Percentiles rank a stretch among this genome's conserved stretches.
Conservation (phyloP, 73 alveolate genomes). For the Tetrahymena elliotti region DNA sequence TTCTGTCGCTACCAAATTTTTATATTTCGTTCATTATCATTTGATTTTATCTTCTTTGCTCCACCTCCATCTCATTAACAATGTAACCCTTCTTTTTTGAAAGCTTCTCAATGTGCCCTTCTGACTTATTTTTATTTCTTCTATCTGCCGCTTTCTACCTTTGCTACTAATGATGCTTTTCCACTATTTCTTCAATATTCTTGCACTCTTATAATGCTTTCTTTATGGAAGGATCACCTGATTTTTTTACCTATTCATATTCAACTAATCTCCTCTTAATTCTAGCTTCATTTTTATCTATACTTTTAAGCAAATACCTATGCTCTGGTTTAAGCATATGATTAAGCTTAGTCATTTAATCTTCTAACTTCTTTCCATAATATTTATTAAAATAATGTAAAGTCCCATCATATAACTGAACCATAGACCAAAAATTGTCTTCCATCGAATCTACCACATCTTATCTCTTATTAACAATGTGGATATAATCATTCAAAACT, state of each 20-base stretch:
- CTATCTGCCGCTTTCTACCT: neutral
- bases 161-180: neutral
- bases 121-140: neutral
- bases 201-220: neutral
- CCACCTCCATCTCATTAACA: neutral
- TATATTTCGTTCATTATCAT: neutral
- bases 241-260: neutral
- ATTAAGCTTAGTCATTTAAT: neutral
- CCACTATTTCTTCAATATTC: neutral
- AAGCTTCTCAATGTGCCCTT: neutral
- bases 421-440: neutral
- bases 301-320: neutral
- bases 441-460: neutral
- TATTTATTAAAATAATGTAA: neutral
- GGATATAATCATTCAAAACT: neutral
- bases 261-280: neutral
- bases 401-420: neutral
- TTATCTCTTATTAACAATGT: neutral
- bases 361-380: neutral
- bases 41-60: neutral
- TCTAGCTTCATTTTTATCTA: neutral
- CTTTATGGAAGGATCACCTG: neutral
- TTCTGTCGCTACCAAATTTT: neutral
- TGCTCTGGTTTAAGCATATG: neutral
- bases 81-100: neutral